These are phyloP conservation scores for Xylariaceae sp. DNA, from an alignment of 2,329 filamentous ascomycete genomes.

Conservation along the genomic window DNA sequence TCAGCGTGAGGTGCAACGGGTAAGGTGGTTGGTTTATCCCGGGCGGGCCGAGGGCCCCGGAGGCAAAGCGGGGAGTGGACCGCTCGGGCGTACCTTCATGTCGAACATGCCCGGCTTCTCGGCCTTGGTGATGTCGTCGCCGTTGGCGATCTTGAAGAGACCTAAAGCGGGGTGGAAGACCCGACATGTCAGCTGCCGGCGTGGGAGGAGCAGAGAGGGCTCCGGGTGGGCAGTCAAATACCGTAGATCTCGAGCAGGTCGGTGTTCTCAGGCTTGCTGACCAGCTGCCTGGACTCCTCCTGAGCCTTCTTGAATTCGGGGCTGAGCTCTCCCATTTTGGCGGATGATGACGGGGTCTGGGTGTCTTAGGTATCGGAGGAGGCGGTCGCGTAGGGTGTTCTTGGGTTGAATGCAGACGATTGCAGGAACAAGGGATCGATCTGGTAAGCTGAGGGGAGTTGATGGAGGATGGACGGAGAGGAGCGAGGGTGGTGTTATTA, in stretches of 20 bases:
- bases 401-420: too few relatives aligned
- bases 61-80: too few relatives aligned
- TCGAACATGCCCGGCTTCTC: slow-evolving; percentile 61
- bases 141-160: slow-evolving; percentile 51
- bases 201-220: neutral
- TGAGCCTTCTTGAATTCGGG: slow-evolving; percentile 48
- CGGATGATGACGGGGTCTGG: slow-evolving; percentile 1
- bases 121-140: slow-evolving; percentile 50
- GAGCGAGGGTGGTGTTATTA: slow-evolving; percentile 1
- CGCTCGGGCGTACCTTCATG: slow-evolving; percentile 55
- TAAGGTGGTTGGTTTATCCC: too few relatives aligned
- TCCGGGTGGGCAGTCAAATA: slow-evolving; percentile 28
- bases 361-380: too few relatives aligned
- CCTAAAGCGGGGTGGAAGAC: slow-evolving; percentile 26
- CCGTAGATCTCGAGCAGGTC: slow-evolving; percentile 59
- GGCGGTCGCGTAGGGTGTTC: too few relatives aligned
- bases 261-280: slow-evolving; percentile 53
- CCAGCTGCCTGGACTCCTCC: slow-evolving; percentile 59
- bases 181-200: neutral
- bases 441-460: too few relatives aligned
- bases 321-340: slow-evolving; percentile 19
- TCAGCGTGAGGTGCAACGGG: too few relatives aligned
- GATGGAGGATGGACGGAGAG: neutral
- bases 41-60: too few relatives aligned
- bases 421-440: too few relatives aligned